phyloP scores from a whole-genome alignment of 2,329 filamentous ascomycete species.

The Lachnellula occidentalis region DNA sequence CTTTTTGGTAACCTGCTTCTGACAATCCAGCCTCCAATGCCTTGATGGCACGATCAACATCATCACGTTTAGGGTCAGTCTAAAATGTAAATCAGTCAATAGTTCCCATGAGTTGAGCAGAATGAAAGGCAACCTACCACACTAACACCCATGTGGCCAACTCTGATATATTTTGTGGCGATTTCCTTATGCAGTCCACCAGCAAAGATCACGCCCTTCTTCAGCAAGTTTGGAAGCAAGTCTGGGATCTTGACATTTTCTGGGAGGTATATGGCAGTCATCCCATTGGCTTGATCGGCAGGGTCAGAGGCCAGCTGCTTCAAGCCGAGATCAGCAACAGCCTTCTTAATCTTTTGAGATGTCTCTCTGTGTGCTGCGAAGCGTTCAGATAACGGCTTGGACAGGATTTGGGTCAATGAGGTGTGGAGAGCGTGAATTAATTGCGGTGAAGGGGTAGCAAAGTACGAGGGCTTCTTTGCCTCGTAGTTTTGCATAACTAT shows the following conservation, averaged over 20 bases:
- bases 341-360: slow-evolving; percentile 82
- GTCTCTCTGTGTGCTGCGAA: slow-evolving; percentile 76
- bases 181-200: slow-evolving; percentile 96
- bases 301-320: slow-evolving; percentile 80
- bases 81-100: slow-evolving; percentile 29
- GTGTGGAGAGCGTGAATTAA: slow-evolving; percentile 91
- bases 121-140: slow-evolving; percentile 51
- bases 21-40: slow-evolving; percentile 68
- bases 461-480: slow-evolving; percentile 95
- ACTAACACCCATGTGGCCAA: slow-evolving; percentile 97
- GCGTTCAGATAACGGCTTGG: slow-evolving; percentile 72
- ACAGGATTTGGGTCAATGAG: slow-evolving; percentile 76
- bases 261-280: slow-evolving; percentile 96
- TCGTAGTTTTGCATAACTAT: slow-evolving; percentile 98
- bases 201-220: slow-evolving; percentile 88
- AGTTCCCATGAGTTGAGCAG: not conserved
- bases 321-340: slow-evolving; percentile 72
- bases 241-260: slow-evolving; percentile 76
- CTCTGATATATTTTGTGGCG: slow-evolving; percentile 85
- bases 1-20: slow-evolving; percentile 62
- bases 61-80: slow-evolving; percentile 70
- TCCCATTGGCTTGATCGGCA: slow-evolving; percentile 90
- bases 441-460: slow-evolving; percentile 93
- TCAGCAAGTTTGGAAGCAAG: slow-evolving; percentile 75
- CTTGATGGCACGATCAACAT: slow-evolving; percentile 79